phyloP scores from a whole-genome alignment of 202 grass and related monocot genomes.

The Zoysia matrella region DNA sequence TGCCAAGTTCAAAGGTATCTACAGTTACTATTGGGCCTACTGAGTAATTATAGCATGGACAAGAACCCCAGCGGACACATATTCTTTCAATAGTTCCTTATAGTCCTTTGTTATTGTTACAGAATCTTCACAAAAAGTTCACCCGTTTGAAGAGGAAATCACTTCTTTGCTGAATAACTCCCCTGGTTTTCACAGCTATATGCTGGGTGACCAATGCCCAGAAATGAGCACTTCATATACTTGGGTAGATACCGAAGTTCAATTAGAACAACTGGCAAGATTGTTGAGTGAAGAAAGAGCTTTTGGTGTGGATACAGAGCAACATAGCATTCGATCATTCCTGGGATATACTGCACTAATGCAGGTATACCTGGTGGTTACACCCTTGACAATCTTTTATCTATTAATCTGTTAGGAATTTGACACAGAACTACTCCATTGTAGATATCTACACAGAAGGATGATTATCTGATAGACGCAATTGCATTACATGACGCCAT shows the following conservation, averaged over 20 bases:
- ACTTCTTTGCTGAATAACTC: slow-evolving; percentile 65
- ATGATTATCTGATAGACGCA: slow-evolving; percentile 93
- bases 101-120: slow-evolving; percentile 35
- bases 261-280: slow-evolving; percentile 60
- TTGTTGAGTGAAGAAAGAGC: slow-evolving; percentile 57
- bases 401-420: slow-evolving; percentile 27
- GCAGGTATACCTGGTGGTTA: slow-evolving; percentile 63
- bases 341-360: slow-evolving; percentile 93
- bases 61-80: slow-evolving; percentile 1
- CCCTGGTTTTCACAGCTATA: slow-evolving; percentile 44
- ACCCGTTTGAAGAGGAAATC: slow-evolving; percentile 85
- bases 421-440: slow-evolving; percentile 23
- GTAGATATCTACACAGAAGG: slow-evolving; percentile 81
- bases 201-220: slow-evolving; percentile 40
- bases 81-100: slow-evolving; percentile 17
- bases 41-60: background rate
- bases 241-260: slow-evolving; percentile 79
- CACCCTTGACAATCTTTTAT: slow-evolving; percentile 4
- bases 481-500: slow-evolving; percentile 86
- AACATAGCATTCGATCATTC: slow-evolving; percentile 93
- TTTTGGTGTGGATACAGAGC: slow-evolving; percentile 94
- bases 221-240: slow-evolving; percentile 54
- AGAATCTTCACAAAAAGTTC: slow-evolving; percentile 64
- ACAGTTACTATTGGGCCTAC: background rate
- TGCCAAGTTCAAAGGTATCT: background rate